Evolutionary conservation across 768 basidiomycete species (phyloP).

Genomic region (Naematelia encephala): DNA sequence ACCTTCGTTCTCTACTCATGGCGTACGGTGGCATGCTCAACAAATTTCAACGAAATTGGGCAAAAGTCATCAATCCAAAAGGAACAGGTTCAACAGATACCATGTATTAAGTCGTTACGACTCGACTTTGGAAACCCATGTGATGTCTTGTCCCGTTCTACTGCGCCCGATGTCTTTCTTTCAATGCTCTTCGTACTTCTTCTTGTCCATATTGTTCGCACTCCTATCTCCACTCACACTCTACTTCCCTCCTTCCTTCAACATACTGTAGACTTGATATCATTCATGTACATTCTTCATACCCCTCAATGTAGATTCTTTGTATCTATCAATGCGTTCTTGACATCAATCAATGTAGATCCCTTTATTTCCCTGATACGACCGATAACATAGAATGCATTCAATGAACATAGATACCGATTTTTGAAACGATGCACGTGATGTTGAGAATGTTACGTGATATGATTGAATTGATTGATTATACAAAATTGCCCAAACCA

Average conservation of each 20-base stretch:
- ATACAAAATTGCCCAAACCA: too few species aligned
- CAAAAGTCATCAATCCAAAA: constrained; percentile 43
- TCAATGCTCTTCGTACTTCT: too few species aligned
- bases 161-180: too few species aligned
- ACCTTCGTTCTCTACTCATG: constrained; percentile 25
- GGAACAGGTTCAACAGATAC: constrained; percentile 19
- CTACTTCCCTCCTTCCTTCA: not conserved
- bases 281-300: not conserved
- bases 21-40: constrained; percentile 33
- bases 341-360: too few species aligned
- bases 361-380: too few species aligned
- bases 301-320: too few species aligned
- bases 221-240: not conserved
- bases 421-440: not conserved
- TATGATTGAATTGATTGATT: not conserved
- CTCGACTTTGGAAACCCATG: too few species aligned
- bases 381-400: too few species aligned
- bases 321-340: too few species aligned
- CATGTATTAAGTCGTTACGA: constrained; percentile 45
- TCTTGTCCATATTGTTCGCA: too few species aligned
- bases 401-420: too few species aligned
- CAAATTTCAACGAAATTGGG: constrained; percentile 41
- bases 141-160: too few species aligned
- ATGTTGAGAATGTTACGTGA: not conserved
- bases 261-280: not conserved